Evolutionary conservation across 1,284 basidiomycete genomes (phyloP).

Genomic region (Rhodotorula glutinis): DNA sequence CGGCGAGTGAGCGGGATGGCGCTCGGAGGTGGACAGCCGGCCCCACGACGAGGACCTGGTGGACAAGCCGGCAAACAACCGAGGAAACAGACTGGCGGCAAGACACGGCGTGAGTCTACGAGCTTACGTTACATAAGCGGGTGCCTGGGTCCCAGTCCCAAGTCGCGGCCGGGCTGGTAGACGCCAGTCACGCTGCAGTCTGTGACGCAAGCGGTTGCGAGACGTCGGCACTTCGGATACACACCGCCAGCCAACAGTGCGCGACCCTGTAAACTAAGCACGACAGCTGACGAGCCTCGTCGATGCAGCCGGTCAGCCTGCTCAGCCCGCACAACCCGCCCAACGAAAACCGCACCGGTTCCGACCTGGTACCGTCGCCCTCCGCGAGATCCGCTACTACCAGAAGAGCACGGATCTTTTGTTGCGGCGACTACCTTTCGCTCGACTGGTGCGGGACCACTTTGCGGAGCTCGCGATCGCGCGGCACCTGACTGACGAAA

Average conservation of each 20-base stretch:
- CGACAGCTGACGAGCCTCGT: background rate
- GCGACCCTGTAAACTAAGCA: no score
- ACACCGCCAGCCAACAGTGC: no score
- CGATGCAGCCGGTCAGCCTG: background rate
- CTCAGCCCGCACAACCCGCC: background rate
- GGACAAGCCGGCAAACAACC: conserved; percentile 1
- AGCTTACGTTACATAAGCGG: no score
- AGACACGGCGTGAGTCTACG: conserved; percentile 1
- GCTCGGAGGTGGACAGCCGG: background rate
- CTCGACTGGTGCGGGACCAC: conserved; percentile 68
- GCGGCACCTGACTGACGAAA: background rate
- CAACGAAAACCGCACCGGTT: conserved; percentile 58
- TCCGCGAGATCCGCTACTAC: conserved; percentile 88
- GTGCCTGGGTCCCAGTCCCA: no score
- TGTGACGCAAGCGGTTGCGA: no score
- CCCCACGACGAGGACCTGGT: background rate
- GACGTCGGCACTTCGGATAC: no score
- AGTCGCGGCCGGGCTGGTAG: no score
- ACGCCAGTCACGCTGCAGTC: no score
- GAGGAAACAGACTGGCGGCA: conserved; percentile 5
- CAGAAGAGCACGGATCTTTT: conserved; percentile 88
- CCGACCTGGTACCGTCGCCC: conserved; percentile 80
- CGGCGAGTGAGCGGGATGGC: background rate
- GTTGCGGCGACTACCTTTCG: conserved; percentile 82
- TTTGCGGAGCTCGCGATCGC: no score